Evolutionary conservation across 495 filamentous ascomycete genomes (phyloP).

Genomic region (Annulohypoxylon moriforme): DNA sequence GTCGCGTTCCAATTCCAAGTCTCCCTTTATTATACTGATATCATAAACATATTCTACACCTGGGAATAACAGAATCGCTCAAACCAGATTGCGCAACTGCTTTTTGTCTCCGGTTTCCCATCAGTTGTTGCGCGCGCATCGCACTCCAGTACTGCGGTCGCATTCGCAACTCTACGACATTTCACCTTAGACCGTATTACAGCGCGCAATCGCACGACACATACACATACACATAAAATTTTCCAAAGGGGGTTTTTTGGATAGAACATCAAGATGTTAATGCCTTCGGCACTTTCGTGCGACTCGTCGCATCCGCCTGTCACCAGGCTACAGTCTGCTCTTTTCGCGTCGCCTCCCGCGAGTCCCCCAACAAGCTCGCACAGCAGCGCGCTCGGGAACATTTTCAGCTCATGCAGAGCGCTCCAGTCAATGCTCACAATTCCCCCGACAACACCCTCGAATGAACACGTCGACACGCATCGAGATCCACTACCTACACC

Average conservation of each 20-base stretch:
- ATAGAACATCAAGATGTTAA: slow-evolving; percentile 64
- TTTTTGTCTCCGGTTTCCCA: neutral
- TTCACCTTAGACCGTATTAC: slow-evolving; percentile 2
- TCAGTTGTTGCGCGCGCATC: slow-evolving; percentile 21
- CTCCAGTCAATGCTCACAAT: slow-evolving; percentile 72
- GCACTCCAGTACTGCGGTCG: slow-evolving; percentile 33
- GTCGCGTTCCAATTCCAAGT: slow-evolving; percentile 27
- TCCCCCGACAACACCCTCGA: slow-evolving; percentile 55
- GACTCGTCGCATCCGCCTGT: slow-evolving; percentile 66
- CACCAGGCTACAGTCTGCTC: slow-evolving; percentile 64
- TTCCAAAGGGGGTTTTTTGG: neutral
- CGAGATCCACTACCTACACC: slow-evolving; percentile 58
- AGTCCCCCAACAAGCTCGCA: slow-evolving; percentile 70
- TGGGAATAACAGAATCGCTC: slow-evolving; percentile 1
- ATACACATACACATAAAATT: neutral
- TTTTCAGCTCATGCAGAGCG: slow-evolving; percentile 75
- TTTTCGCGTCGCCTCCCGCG: slow-evolving; percentile 70
- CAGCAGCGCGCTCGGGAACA: slow-evolving; percentile 64
- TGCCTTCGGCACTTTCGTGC: slow-evolving; percentile 77
- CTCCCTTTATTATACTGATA: slow-evolving; percentile 12
- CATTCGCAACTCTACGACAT: slow-evolving; percentile 27
- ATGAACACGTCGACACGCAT: slow-evolving; percentile 64
- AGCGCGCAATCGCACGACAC: slow-evolving; percentile 14
- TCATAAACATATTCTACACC: slow-evolving; percentile 7
- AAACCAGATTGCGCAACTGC: slow-evolving; percentile 1